These are phyloP conservation scores for Penicillium sp. DNA, from an alignment of 2,329 filamentous ascomycete species.

Conservation along the genomic window DNA sequence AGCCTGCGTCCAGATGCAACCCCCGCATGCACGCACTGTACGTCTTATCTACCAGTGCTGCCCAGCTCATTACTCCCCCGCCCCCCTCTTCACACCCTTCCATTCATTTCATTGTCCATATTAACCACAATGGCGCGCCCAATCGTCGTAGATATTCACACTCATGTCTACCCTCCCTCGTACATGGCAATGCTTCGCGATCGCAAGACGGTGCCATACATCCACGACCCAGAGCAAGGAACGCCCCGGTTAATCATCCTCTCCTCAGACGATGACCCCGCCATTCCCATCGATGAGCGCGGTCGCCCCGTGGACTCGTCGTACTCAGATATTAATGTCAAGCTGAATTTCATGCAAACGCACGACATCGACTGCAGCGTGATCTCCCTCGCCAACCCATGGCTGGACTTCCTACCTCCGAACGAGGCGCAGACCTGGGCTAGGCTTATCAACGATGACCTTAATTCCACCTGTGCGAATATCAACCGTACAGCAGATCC, in stretches of 20 bases:
- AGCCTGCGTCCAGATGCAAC: too few species aligned
- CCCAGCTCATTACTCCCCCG: conserved; percentile 1
- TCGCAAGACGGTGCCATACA: conserved; percentile 52
- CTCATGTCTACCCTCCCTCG: conserved; percentile 65
- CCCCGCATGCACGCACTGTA: conserved; percentile 5
- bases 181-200: conserved; percentile 63
- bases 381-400: conserved; percentile 88
- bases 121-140: conserved; percentile 32
- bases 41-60: conserved; percentile 11
- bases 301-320: conserved; percentile 82
- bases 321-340: conserved; percentile 79
- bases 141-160: conserved; percentile 63
- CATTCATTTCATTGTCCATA: neutral
- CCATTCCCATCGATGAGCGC: conserved; percentile 51
- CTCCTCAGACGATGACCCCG: conserved; percentile 49
- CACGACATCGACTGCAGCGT: conserved; percentile 83
- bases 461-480: conserved; percentile 70
- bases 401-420: conserved; percentile 79
- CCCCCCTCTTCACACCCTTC: neutral
- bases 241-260: conserved; percentile 52
- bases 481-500: conserved; percentile 33
- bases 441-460: conserved; percentile 73
- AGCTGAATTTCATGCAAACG: conserved; percentile 84
- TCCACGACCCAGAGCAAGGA: conserved; percentile 43
- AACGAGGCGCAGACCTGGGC: conserved; percentile 68